Evolutionary conservation across 1,284 basidiomycete species (phyloP).

Genomic region (Hortiboletus rubellus): DNA sequence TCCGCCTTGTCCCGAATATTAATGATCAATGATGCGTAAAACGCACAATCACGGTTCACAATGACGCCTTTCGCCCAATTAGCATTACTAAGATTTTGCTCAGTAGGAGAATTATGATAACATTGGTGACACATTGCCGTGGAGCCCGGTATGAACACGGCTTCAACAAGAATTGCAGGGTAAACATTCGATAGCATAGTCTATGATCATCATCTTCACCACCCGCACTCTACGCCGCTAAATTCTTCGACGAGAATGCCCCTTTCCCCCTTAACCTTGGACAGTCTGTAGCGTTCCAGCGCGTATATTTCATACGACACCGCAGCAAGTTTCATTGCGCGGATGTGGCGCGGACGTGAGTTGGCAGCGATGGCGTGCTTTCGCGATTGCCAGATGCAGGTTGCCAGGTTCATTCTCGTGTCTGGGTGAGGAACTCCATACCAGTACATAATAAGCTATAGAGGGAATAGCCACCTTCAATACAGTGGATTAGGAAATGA

Average conservation of each 20-base stretch:
- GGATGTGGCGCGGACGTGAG: conserved; percentile 74
- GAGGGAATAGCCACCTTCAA: conserved; percentile 9
- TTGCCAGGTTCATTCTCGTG: conserved; percentile 85
- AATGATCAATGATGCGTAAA: too few relatives aligned
- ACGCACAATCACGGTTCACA: too few relatives aligned
- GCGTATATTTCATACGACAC: conserved; percentile 78
- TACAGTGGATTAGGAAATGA: neutral
- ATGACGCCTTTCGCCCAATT: too few relatives aligned
- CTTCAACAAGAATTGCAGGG: neutral
- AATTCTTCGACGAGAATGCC: conserved; percentile 60
- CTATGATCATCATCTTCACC: conserved; percentile 41
- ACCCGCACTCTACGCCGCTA: conserved; percentile 67
- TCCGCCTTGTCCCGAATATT: too few relatives aligned
- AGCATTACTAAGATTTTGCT: too few relatives aligned
- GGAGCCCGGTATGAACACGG: neutral
- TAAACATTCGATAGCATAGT: neutral
- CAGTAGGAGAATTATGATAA: too few relatives aligned
- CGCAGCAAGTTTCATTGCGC: conserved; percentile 79
- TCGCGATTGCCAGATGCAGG: conserved; percentile 93
- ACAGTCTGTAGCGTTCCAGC: conserved; percentile 72
- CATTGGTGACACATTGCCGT: neutral
- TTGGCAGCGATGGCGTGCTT: conserved; percentile 80
- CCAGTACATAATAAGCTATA: conserved; percentile 81
- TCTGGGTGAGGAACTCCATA: conserved; percentile 79
- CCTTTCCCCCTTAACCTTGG: conserved; percentile 60